phyloP scores from a whole-genome alignment of 2,329 filamentous ascomycete genomes.

The Hyphodiscus sp. region DNA sequence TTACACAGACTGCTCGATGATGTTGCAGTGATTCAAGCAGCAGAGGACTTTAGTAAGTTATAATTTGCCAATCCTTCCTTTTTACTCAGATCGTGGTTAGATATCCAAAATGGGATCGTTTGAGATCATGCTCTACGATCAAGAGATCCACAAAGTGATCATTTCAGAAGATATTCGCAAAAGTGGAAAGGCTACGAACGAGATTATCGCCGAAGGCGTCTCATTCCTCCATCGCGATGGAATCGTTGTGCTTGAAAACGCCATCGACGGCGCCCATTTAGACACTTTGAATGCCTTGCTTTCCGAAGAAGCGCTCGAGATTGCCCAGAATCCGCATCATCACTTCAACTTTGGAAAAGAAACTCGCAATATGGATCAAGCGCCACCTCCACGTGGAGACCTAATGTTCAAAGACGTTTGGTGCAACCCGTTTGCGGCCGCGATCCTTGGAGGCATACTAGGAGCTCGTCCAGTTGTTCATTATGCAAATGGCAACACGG shows the following conservation, averaged over 20 bases:
- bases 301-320: neutral
- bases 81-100: neutral
- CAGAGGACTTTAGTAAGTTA: too few species aligned
- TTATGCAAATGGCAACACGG: constrained; percentile 31
- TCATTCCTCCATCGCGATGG: constrained; percentile 39
- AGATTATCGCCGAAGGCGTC: constrained; percentile 1
- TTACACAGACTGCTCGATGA: too few species aligned
- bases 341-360: constrained; percentile 40
- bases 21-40: too few species aligned
- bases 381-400: constrained; percentile 30
- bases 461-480: constrained; percentile 29
- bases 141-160: neutral
- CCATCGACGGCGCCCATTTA: constrained; percentile 43
- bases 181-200: neutral
- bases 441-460: constrained; percentile 29
- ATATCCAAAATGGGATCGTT: neutral
- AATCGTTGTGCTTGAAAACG: constrained; percentile 47
- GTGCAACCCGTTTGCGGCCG: constrained; percentile 31
- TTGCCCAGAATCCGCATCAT: neutral
- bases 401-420: constrained; percentile 34
- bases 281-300: constrained; percentile 42
- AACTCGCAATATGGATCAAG: constrained; percentile 36
- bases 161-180: neutral
- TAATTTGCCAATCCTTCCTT: neutral
- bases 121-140: neutral